These are phyloP conservation scores for Discostella pseudostelligera DNA, from an alignment of 108 stramenopile genomes.

Conservation along the genomic window DNA sequence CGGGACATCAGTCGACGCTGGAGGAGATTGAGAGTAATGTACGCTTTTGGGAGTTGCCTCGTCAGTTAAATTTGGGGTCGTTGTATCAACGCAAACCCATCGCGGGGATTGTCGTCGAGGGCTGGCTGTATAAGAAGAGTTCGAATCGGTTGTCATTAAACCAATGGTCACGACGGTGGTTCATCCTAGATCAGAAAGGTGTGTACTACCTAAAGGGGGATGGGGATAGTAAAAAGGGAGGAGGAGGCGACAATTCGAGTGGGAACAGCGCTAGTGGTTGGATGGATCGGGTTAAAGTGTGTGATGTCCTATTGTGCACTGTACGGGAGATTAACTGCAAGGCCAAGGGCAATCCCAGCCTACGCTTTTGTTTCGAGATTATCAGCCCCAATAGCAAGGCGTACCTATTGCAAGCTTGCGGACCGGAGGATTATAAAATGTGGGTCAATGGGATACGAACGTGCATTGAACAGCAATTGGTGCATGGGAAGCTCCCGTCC, in stretches of 20 bases:
- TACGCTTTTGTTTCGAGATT: constrained; percentile 91
- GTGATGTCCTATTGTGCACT: constrained; percentile 90
- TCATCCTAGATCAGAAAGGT: constrained; percentile 79
- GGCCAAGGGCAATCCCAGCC: constrained; percentile 47
- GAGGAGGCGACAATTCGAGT: constrained; percentile 20
- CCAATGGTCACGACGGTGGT: constrained; percentile 83
- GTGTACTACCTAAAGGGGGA: constrained; percentile 74
- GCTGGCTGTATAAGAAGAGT: constrained; percentile 87
- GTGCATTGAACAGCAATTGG: constrained; percentile 74
- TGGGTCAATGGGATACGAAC: constrained; percentile 86
- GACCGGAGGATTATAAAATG: constrained; percentile 78
- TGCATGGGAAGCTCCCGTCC: constrained; percentile 58
- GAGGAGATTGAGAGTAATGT: constrained; percentile 75
- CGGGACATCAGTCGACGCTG: constrained; percentile 50
- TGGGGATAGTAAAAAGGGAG: constrained; percentile 48
- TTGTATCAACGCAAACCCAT: constrained; percentile 76
- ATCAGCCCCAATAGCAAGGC: constrained; percentile 86
- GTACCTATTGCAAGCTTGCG: constrained; percentile 87
- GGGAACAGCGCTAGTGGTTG: constrained; percentile 26
- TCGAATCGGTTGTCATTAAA: constrained; percentile 62
- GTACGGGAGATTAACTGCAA: constrained; percentile 80
- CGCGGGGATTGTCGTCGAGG: constrained; percentile 77
- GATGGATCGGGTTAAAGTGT: constrained; percentile 82
- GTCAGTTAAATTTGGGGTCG: constrained; percentile 60
- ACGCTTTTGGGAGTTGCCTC: constrained; percentile 72